These are phyloP conservation scores for Eucalyptus decipiens DNA, from an alignment of 345 rosid species.

Conservation along the genomic window DNA sequence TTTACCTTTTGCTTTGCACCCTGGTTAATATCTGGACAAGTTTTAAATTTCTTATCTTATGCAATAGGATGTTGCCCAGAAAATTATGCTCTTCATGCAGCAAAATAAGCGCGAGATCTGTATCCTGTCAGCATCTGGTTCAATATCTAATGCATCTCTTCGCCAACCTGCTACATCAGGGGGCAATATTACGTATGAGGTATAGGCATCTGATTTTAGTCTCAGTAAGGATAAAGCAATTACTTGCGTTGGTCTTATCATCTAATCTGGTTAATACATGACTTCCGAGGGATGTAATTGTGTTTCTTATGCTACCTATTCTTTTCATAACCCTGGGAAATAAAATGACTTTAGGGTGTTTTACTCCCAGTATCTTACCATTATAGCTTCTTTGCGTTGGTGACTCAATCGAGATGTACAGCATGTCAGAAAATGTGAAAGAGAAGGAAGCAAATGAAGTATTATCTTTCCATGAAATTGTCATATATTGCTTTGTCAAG, in stretches of 20 bases:
- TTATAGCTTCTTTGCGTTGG: not conserved
- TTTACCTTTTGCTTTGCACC: not conserved
- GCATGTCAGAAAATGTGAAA: not conserved
- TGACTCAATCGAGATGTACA: not conserved
- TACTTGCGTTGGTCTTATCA: not conserved
- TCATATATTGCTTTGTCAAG: not conserved
- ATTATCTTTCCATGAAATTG: not conserved
- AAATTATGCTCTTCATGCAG: constrained; percentile 52
- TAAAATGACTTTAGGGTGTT: not conserved
- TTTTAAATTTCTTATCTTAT: not conserved
- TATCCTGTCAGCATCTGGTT: constrained; percentile 81
- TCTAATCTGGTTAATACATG: not conserved
- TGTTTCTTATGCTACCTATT: not conserved
- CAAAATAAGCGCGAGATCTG: constrained; percentile 78
- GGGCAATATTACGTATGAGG: constrained; percentile 76
- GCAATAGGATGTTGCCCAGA: constrained; percentile 77
- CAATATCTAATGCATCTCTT: constrained; percentile 69
- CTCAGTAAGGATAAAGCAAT: not conserved
- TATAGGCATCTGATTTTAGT: not conserved
- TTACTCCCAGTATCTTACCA: not conserved
- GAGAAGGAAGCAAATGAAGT: not conserved
- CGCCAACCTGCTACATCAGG: constrained; percentile 79
- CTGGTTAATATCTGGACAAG: not conserved
- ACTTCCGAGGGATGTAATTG: not conserved
- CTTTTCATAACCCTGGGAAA: not conserved